Base-by-base conservation (phyloP, 2,329 filamentous ascomycete genomes). In the Scytalidium lignicola region DNA sequence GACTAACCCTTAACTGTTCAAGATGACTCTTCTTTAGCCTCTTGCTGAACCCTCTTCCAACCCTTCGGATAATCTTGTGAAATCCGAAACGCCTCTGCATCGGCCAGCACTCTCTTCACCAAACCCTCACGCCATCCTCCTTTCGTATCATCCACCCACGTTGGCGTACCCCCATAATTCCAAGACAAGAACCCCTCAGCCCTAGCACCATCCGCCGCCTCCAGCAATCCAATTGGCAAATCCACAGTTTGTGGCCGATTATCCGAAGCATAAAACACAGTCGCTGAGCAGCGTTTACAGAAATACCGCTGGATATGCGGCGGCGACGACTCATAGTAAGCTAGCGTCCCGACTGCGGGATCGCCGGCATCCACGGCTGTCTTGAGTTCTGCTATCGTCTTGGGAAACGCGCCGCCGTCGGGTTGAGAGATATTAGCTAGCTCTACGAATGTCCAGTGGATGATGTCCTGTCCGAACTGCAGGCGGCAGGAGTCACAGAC, bases 131-230 rank as follows among this genome's bases (percentile, higher is more conserved):
- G 60, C 72, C 72, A 75, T 0, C 70, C 69, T 1, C 67, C 70
- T 9, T 60, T 47, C 3, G 64, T 61, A 53, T 74, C 69, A 6
- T 64, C 51, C 44, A 63, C 61, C 51, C 61, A 67, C 0, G 40
- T 44, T 1, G 63, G 51, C 17, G 58, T 56, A 2, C 69, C 66
- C 1, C 67, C 73, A 28, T 68, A 63, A 1, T 62, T 51, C 83
- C 83, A 87, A 23, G 79, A 70, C 29, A 86, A 57, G 78, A 79
- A 83, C 0, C 60, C 62, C 58, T 79, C 74, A 1, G 76, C 79
- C 51, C 75, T 69, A 1, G 74, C 72, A 0, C 79, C 79, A 29
- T 73, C 71, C 0, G 59, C 47, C 1, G 73, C 72, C 20, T 67
- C 65, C 3, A 85, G 58, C 29, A 84, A 57, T 0, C 83, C 83